These are phyloP conservation scores for Podaxis carcinomalis DNA, from an alignment of 768 basidiomycete genomes.

Conservation along the genomic window DNA sequence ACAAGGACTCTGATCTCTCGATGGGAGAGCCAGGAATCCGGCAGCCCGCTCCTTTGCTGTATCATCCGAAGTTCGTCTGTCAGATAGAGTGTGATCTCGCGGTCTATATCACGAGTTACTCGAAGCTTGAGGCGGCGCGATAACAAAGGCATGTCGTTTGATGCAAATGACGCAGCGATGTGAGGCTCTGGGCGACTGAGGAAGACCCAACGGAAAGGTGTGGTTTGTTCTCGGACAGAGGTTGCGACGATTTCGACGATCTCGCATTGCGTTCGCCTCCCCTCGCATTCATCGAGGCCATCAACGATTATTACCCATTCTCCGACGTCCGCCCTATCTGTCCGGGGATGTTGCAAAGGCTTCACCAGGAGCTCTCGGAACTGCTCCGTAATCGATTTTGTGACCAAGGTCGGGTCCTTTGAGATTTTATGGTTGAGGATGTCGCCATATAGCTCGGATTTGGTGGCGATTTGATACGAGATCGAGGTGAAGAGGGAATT, in stretches of 20 bases:
- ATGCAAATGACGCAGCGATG: conserved; percentile 1
- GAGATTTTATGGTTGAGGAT: neutral
- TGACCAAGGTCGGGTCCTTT: neutral
- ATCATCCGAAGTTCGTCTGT: conserved; percentile 3
- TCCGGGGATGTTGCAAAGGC: neutral
- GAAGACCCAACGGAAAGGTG: neutral
- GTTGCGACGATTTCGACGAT: neutral
- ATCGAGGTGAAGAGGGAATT: neutral
- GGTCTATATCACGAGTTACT: conserved; percentile 4
- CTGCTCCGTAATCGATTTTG: neutral
- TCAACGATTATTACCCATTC: conserved; percentile 8
- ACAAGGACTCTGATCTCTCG: neutral
- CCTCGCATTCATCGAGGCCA: conserved; percentile 13
- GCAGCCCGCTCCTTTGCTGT: neutral
- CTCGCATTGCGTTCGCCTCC: neutral
- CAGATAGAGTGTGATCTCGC: conserved; percentile 10
- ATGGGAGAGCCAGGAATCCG: conserved; percentile 9
- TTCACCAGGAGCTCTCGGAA: neutral
- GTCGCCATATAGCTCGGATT: neutral
- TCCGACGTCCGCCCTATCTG: neutral
- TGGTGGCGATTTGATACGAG: neutral
- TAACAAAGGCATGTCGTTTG: neutral
- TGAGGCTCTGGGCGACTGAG: neutral
- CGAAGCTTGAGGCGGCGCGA: conserved; percentile 1
- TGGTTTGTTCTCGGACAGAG: neutral